phyloP scores from a whole-genome alignment of 2,329 filamentous ascomycete genomes.

The Claviceps sp. region DNA sequence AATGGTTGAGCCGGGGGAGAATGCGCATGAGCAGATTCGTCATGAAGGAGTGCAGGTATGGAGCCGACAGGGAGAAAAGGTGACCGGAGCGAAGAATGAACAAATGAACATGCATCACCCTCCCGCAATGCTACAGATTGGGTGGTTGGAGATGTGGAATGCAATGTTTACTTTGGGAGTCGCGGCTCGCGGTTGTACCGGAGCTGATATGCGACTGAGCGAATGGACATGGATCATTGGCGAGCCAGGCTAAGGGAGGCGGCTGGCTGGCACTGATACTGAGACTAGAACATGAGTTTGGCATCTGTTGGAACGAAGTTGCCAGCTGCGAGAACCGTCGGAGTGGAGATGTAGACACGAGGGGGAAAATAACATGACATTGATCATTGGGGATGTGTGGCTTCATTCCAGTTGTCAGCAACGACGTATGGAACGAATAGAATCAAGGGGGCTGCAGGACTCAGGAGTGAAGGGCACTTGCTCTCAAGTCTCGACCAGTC shows the following conservation, averaged over 20 bases:
- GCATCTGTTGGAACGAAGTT: slow-evolving; percentile 6
- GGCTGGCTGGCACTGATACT: slow-evolving; percentile 7
- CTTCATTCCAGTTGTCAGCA: slow-evolving; percentile 8
- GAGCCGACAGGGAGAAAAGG: neutral
- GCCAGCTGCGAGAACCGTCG: slow-evolving; percentile 4
- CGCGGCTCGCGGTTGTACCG: slow-evolving; percentile 7
- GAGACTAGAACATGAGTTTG: slow-evolving; percentile 7
- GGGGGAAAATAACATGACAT: neutral
- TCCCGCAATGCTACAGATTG: neutral
- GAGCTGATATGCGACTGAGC: neutral
- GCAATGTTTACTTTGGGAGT: slow-evolving; percentile 9
- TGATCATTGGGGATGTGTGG: neutral
- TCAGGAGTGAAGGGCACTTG: neutral
- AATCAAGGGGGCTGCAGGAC: neutral
- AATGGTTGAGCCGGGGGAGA: neutral
- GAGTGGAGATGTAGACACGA: slow-evolving; percentile 1
- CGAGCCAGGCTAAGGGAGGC: slow-evolving; percentile 6
- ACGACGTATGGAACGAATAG: slow-evolving; percentile 3
- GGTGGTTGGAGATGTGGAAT: slow-evolving; percentile 8
- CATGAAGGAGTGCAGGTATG: neutral
- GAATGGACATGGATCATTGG: neutral
- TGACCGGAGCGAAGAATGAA: slow-evolving; percentile 6
- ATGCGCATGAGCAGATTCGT: neutral
- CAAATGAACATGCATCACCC: neutral
- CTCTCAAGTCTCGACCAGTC: neutral